phyloP scores from a whole-genome alignment of 371 early-diverging fungal species.

The Lichtheimia ramosa region DNA sequence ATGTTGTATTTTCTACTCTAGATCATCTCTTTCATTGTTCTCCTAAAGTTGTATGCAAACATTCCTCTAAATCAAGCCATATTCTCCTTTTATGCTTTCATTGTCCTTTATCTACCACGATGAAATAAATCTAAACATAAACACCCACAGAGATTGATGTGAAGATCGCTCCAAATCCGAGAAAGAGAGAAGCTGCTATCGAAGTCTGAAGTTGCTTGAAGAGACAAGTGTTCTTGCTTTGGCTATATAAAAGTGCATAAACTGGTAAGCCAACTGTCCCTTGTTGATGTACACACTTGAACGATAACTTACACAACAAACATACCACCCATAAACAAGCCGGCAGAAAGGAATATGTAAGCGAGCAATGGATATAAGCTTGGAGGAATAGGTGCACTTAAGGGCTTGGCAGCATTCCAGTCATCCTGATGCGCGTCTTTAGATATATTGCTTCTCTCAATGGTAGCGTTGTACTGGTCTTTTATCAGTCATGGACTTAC shows the following conservation, averaged over 20 bases:
- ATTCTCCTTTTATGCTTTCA: background rate
- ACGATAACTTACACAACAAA: constrained; percentile 39
- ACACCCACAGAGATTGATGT: constrained; percentile 49
- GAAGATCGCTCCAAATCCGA: constrained; percentile 49
- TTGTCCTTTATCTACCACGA: background rate
- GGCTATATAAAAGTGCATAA: constrained; percentile 14
- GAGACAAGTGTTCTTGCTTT: constrained; percentile 37
- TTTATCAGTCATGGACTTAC: background rate
- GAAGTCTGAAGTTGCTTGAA: constrained; percentile 39
- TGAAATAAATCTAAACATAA: constrained; percentile 30
- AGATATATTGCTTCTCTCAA: background rate
- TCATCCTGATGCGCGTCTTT: constrained; percentile 6
- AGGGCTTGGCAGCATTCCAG: constrained; percentile 9
- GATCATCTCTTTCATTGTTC: too few relatives aligned
- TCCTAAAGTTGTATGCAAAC: too few relatives aligned
- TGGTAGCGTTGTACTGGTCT: background rate
- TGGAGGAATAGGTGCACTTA: constrained; percentile 32
- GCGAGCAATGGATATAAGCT: constrained; percentile 32
- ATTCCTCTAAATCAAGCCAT: background rate
- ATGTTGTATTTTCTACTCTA: too few relatives aligned
- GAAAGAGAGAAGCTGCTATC: constrained; percentile 35
- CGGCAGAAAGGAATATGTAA: constrained; percentile 24
- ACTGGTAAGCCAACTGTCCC: background rate
- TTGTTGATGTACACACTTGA: background rate
- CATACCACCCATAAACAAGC: constrained; percentile 34